phyloP scores from a whole-genome alignment of 768 basidiomycete genomes.

The Daedaleopsis sinensis region DNA sequence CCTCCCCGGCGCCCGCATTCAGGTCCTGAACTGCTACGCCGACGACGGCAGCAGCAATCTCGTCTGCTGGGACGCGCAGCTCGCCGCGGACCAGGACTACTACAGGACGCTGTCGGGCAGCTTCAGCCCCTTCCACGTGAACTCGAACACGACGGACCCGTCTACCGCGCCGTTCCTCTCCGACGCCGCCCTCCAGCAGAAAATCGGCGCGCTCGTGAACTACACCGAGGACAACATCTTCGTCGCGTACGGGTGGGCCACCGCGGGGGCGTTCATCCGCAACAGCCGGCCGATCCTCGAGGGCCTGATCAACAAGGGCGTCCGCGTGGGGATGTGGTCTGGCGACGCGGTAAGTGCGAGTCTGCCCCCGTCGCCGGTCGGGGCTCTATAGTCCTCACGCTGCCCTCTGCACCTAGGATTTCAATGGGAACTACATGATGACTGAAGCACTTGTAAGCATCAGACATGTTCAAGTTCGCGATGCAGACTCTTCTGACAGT shows the following conservation, averaged over 20 bases:
- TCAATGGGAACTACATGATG: not conserved
- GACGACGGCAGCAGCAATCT: conserved; percentile 42
- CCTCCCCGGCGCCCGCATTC: not conserved
- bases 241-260: conserved; percentile 49
- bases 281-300: conserved; percentile 49
- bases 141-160: conserved; percentile 41
- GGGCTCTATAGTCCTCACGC: too few relatives aligned
- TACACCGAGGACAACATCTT: conserved; percentile 44
- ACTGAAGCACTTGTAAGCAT: not conserved
- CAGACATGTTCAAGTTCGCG: not conserved
- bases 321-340: conserved; percentile 51
- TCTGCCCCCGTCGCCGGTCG: not conserved
- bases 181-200: conserved; percentile 30
- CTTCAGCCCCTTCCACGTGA: conserved; percentile 58
- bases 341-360: conserved; percentile 52
- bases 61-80: conserved; percentile 58
- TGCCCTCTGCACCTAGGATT: not conserved
- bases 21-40: conserved; percentile 58
- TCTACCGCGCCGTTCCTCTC: conserved; percentile 45
- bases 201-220: conserved; percentile 45
- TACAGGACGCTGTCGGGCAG: conserved; percentile 53
- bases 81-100: conserved; percentile 57
- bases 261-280: conserved; percentile 59
- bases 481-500: too few relatives aligned
- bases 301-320: conserved; percentile 58